These are phyloP conservation scores for Apiospora pterosperma DNA, from an alignment of 2,329 filamentous ascomycete genomes.

Conservation along the genomic window DNA sequence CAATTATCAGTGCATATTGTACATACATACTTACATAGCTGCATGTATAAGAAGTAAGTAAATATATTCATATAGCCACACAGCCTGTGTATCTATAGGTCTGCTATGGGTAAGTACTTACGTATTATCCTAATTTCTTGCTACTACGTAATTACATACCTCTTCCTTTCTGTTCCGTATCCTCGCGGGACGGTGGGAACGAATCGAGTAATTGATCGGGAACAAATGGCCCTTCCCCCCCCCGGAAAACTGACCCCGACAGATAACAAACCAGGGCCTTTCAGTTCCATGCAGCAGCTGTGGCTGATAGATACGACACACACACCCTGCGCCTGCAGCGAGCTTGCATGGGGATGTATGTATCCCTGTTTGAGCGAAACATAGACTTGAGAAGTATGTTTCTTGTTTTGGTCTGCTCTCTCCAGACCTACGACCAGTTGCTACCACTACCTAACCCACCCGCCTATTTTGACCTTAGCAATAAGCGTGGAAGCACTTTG, in stretches of 20 bases:
- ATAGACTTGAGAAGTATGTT: background rate
- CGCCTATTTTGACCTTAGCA: no score
- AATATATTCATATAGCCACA: background rate
- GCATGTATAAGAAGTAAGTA: no score
- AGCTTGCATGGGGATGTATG: background rate
- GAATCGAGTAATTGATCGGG: background rate
- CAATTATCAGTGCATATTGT: no score
- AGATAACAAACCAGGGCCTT: no score
- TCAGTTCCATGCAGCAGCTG: background rate
- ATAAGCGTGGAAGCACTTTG: no score
- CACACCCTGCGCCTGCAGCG: background rate
- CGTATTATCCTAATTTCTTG: background rate
- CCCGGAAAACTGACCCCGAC: background rate
- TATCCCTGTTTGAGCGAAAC: background rate
- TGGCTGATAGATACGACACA: background rate
- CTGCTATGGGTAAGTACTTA: background rate
- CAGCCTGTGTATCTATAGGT: background rate
- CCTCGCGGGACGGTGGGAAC: background rate
- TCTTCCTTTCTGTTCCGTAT: background rate
- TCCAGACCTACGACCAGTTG: no score
- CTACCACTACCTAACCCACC: background rate
- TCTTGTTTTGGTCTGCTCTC: background rate
- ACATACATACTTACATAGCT: no score
- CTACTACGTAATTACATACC: no score
- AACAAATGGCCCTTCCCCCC: background rate